Evolutionary conservation across 306 rosid species (phyloP), one percentile per base, ranked within the genome.

Genomic region (Cucumis cinereus): DNA sequence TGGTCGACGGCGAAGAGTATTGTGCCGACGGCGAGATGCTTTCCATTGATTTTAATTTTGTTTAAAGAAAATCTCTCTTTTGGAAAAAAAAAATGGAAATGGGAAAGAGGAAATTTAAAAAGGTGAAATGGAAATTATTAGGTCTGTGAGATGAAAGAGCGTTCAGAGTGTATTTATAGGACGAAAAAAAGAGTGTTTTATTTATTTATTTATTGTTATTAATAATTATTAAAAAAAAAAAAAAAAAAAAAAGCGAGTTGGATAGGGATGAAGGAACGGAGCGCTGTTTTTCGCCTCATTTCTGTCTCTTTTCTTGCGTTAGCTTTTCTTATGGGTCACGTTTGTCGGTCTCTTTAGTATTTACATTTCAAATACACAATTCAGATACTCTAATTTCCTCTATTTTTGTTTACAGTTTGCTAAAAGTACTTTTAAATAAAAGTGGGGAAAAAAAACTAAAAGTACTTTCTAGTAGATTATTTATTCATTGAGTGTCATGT

Each of bases 291-390:
- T 62, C 45, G 45, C 57, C 38, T 45, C 75, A 12, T 47, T 69
- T 69, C 40, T 26, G 26, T 17, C 57, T 45, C 74, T 68, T 68
- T 41, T 68, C 38, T 4, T 45, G 75, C 57, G 15, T 45, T 67
- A 7, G 6, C 75, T 69, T 69, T 69, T 69, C 75, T 47, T 69
- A 24, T 69, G 75, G 75, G 75, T 16, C 75, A 69, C 75, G 75
- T 45, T 45, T 69, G 75, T 69, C 75, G 9, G 26, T 66, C 8
- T 66, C 5, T 45, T 45, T 45, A 45, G 16, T 12, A 45, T 45
- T 45, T 45, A 45, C 52, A 45, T 45, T 45, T 2, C 13, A 1
- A 41, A 7, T 62, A 33, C 17, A 33, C 71, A 2, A 63, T 63
- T 11, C 14, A 35, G 35, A 63, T 35, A 63, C n/a, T 63, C 71